Conservation (phyloP, 306 rosid species). For the Adenanthera pavonina region DNA sequence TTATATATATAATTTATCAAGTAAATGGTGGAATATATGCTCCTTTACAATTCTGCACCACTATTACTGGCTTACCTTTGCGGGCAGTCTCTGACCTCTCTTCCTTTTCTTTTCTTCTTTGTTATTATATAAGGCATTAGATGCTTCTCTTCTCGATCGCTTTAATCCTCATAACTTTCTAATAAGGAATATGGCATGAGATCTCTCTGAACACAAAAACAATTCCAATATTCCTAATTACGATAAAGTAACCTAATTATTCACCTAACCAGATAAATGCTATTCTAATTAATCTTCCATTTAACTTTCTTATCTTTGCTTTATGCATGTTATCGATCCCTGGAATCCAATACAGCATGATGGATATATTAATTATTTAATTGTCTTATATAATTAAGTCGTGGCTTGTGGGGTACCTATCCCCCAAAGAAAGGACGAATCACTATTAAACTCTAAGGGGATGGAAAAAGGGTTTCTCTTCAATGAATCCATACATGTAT, state of each 20-base stretch:
- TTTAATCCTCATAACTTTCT: slow-evolving; percentile 30
- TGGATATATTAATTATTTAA: not conserved
- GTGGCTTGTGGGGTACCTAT: slow-evolving; percentile 52
- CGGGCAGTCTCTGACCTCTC: slow-evolving; percentile 30
- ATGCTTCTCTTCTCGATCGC: slow-evolving; percentile 49
- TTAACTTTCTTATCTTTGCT: slow-evolving; percentile 36
- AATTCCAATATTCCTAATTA: slow-evolving; percentile 32
- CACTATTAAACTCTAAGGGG: slow-evolving; percentile 20
- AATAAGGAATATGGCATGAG: slow-evolving; percentile 40
- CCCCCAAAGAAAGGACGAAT: slow-evolving; percentile 53
- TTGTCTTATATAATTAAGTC: not conserved
- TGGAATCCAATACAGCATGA: not conserved
- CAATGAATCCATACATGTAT: not conserved
- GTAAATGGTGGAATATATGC: slow-evolving; percentile 48
- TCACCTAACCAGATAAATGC: slow-evolving; percentile 42
- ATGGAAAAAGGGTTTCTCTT: slow-evolving; percentile 31
- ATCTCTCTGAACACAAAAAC: not conserved
- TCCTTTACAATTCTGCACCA: slow-evolving; percentile 44
- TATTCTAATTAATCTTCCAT: not conserved
- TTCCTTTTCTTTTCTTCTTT: not conserved
- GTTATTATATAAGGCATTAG: slow-evolving; percentile 46
- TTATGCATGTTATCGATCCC: slow-evolving; percentile 27
- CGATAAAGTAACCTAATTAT: slow-evolving; percentile 40
- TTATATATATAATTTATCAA: slow-evolving; percentile 13
- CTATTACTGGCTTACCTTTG: slow-evolving; percentile 44